phyloP scores from a whole-genome alignment of 2,329 filamentous ascomycete genomes.

The Dendryphion nanum region DNA sequence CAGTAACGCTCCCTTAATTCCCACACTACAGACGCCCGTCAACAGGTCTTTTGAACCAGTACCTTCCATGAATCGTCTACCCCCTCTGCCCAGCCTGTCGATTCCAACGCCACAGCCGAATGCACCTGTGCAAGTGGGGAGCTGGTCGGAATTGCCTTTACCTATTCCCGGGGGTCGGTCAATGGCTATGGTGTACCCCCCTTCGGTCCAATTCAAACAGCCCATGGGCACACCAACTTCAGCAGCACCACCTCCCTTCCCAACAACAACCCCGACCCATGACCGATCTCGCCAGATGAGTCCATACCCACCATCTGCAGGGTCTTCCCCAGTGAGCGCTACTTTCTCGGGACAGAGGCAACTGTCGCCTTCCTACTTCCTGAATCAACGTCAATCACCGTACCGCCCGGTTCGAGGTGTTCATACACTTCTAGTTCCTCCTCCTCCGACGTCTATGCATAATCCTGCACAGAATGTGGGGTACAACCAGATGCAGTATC shows the following conservation, averaged over 20 bases:
- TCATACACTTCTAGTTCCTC: conserved; percentile 86
- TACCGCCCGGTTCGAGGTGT: conserved; percentile 89
- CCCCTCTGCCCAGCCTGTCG: conserved; percentile 71
- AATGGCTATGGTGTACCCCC: conserved; percentile 75
- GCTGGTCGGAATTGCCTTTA: conserved; percentile 46
- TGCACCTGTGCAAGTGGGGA: conserved; percentile 35
- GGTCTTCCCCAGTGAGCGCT: conserved; percentile 69
- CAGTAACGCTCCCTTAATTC: conserved; percentile 33
- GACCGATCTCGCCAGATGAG: conserved; percentile 51
- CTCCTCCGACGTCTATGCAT: conserved; percentile 75
- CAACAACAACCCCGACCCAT: conserved; percentile 13
- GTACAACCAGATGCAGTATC: conserved; percentile 52
- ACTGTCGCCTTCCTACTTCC: conserved; percentile 82
- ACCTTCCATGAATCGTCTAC: conserved; percentile 49
- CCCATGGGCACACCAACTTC: conserved; percentile 36
- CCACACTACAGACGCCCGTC: conserved; percentile 34
- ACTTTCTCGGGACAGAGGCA: conserved; percentile 67
- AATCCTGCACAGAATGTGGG: conserved; percentile 44
- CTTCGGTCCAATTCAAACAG: conserved; percentile 53
- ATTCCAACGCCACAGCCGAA: conserved; percentile 52
- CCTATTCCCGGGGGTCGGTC: conserved; percentile 60
- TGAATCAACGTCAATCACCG: conserved; percentile 85
- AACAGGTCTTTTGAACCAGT: conserved; percentile 35
- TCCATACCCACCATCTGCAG: conserved; percentile 54
- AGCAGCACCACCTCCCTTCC: conserved; percentile 24